Base-by-base conservation (phyloP, 208 protist genomes). In the Porcisia deanei region DNA sequence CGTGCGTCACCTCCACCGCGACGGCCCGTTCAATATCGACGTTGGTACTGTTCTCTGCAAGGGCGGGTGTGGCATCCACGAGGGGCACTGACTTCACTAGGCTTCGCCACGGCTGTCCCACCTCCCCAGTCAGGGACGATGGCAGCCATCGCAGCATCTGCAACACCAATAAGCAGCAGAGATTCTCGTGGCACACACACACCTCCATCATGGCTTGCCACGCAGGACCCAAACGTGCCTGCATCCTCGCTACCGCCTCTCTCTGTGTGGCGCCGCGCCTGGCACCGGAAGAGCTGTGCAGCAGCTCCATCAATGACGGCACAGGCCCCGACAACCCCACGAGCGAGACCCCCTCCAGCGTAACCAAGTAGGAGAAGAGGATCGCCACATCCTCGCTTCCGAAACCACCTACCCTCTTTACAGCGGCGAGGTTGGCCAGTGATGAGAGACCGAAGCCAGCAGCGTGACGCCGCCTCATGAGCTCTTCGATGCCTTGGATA, bases 61-160 rank as follows among this genome's bases (percentile, higher is more conserved):
- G 71, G 54, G 54, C 63, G 53, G 75, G 55, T 22, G 61, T n/a
- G 5, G 74, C 74, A 54, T 73, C 75, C 41, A 67, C 63, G 45
- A 65, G 61, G 55, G 58, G 60, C 20, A 64, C 68, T 61, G 52
- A 68, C 70, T 61, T 68, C 60, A 76, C 49, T 59, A 77, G n/a
- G 7, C 60, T 34, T 60, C 45, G 8, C 58, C 47, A 47, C 61
- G 69, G 61, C 68, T 54, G 60, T 61, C 43, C 58, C 5, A 70
- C 54, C 20, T 69, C 66, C 43, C 54, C 66, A 6, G 22, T 20
- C 68, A 54, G 25, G 10, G 68, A 75, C 43, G 79, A 58, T 1
- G 92, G 92, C 75, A 94, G 76, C 92, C 92, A 96, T 37, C 84
- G 59, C 3, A 96, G 86, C 63, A 92, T 80, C 53, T 89, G 77